phyloP scores from a whole-genome alignment of 2,329 filamentous ascomycete genomes.

The Pyrenophora seminiperda region DNA sequence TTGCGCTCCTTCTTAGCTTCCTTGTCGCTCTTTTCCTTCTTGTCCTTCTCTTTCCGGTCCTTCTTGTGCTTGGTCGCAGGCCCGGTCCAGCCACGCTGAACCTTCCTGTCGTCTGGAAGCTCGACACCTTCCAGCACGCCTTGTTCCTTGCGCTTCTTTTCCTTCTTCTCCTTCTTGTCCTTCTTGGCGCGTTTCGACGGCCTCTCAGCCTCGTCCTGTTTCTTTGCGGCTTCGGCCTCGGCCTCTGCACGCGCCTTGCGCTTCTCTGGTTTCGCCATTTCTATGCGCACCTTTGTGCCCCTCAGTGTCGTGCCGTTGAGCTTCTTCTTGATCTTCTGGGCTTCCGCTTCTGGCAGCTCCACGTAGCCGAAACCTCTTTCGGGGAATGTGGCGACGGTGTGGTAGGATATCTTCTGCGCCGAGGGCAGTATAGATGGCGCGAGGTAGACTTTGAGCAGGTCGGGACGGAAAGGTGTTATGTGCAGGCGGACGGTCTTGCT shows the following conservation, averaged over 20 bases:
- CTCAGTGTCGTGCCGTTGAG: constrained; percentile 84
- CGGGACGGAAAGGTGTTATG: constrained; percentile 81
- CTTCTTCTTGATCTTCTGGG: constrained; percentile 89
- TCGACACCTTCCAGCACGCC: constrained; percentile 70
- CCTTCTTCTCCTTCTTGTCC: constrained; percentile 52
- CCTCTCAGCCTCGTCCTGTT: constrained; percentile 53
- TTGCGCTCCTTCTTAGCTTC: constrained; percentile 62
- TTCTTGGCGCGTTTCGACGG: constrained; percentile 55
- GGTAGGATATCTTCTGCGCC: constrained; percentile 85
- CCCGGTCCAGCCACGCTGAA: constrained; percentile 90
- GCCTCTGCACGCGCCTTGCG: constrained; percentile 48
- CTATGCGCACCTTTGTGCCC: constrained; percentile 82
- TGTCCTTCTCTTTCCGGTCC: constrained; percentile 55
- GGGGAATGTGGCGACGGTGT: constrained; percentile 82
- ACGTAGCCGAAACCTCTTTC: constrained; percentile 91
- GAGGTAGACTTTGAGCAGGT: constrained; percentile 74
- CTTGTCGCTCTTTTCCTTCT: constrained; percentile 54
- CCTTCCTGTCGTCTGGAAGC: constrained; percentile 73
- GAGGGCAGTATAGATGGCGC: constrained; percentile 67
- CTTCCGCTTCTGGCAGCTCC: constrained; percentile 78
- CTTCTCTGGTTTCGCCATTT: constrained; percentile 74
- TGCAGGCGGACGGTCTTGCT: constrained; percentile 66
- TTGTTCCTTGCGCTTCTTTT: constrained; percentile 52
- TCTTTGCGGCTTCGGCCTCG: constrained; percentile 44
- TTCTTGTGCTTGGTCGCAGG: constrained; percentile 55